A percentile compares a stretch with the other conserved stretches of the same genome.
Evolutionary conservation across 192 early-diverging fungal species (phyloP).

Genomic region (Coemansia interrupta): DNA sequence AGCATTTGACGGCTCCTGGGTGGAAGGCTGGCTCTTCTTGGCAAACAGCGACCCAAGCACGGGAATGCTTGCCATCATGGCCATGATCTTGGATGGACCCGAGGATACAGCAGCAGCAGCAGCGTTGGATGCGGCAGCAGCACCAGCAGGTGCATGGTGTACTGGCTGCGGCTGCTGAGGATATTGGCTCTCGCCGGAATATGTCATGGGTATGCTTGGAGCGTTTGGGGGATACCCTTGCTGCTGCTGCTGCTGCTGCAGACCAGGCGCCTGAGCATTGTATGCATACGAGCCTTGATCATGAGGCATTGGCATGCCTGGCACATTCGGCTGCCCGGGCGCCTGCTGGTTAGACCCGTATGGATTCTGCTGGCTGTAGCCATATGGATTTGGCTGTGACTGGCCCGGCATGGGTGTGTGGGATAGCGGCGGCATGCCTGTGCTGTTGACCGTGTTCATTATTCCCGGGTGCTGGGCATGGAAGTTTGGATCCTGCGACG

Average conservation of each 20-base stretch:
- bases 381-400: constrained; percentile 9
- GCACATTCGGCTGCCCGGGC: too few relatives aligned
- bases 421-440: neutral
- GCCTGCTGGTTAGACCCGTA: too few relatives aligned
- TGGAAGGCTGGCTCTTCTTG: constrained; percentile 15
- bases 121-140: neutral
- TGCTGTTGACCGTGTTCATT: constrained; percentile 2
- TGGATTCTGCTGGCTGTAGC: neutral
- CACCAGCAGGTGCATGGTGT: neutral
- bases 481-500: neutral
- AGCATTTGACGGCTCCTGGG: neutral
- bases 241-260: too few relatives aligned
- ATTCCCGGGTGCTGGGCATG: constrained; percentile 2
- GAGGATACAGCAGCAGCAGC: neutral
- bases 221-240: too few relatives aligned
- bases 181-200: constrained; percentile 11
- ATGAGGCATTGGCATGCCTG: too few relatives aligned
- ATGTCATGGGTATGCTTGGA: neutral
- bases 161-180: neutral
- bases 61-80: constrained; percentile 39
- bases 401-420: constrained; percentile 42
- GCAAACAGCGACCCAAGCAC: constrained; percentile 38
- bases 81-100: constrained; percentile 33
- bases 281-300: too few relatives aligned
- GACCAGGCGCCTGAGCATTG: too few relatives aligned